Evolutionary conservation across 257 asterid genomes (phyloP).

Genomic region (Plectranthus barbatus): DNA sequence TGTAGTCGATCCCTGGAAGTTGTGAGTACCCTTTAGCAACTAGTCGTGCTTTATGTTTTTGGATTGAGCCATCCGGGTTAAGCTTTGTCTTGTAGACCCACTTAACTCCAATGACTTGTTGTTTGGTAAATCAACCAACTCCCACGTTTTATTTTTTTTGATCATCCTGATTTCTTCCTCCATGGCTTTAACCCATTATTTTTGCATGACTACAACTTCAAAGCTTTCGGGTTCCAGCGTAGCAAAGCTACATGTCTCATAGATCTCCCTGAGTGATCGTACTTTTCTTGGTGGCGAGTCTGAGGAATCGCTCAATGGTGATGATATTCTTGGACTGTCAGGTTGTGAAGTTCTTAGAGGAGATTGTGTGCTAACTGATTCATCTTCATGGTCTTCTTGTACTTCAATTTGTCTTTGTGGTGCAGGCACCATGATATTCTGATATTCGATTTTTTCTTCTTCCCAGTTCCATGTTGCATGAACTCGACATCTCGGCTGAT

Average conservation of each 20-base stretch:
- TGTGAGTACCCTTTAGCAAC: too few relatives aligned
- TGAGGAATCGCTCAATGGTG: too few relatives aligned
- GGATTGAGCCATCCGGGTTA: neutral
- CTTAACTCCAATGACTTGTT: neutral
- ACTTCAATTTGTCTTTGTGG: too few relatives aligned
- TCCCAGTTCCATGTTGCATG: too few relatives aligned
- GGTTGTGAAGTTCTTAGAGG: too few relatives aligned
- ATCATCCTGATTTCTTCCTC: neutral
- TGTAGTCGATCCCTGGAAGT: too few relatives aligned
- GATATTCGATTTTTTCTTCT: too few relatives aligned
- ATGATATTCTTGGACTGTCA: too few relatives aligned
- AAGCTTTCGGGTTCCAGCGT: neutral
- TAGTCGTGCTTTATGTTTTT: neutral
- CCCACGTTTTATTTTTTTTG: neutral
- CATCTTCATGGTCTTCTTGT: too few relatives aligned
- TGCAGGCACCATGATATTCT: too few relatives aligned
- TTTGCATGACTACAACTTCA: neutral
- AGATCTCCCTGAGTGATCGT: neutral
- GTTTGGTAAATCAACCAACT: neutral
- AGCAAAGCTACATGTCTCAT: neutral
- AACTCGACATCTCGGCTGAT: too few relatives aligned
- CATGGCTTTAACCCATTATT: neutral
- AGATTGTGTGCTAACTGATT: too few relatives aligned
- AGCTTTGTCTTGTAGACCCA: neutral
- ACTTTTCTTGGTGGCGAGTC: neutral